Conservation (phyloP, 805 yeast genomes). For the Candida hungchunana region DNA sequence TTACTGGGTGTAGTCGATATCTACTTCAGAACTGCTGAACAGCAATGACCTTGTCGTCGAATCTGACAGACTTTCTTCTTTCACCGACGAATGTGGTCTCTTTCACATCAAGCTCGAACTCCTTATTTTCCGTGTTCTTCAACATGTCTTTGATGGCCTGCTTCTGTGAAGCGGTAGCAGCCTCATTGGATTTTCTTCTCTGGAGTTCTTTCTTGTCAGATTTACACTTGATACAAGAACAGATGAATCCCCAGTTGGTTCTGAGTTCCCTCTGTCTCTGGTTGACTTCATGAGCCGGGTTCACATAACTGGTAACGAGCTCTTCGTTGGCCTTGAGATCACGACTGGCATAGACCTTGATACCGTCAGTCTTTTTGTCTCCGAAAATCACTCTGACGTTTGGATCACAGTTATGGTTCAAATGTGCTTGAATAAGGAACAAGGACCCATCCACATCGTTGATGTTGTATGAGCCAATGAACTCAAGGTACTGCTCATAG, state of each 20-base stretch:
- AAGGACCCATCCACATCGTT: constrained; percentile 66
- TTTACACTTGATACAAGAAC: constrained; percentile 64
- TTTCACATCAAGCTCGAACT: constrained; percentile 47
- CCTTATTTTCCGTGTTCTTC: constrained; percentile 34
- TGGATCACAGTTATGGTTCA: constrained; percentile 76
- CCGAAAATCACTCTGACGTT: constrained; percentile 52
- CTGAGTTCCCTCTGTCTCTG: constrained; percentile 63
- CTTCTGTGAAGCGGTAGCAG: constrained; percentile 19
- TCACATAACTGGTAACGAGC: constrained; percentile 63
- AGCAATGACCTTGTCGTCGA: constrained; percentile 57
- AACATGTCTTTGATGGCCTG: constrained; percentile 45
- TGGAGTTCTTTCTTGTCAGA: constrained; percentile 44
- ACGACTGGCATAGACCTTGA: constrained; percentile 55
- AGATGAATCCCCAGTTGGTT: constrained; percentile 76
- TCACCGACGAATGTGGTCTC: constrained; percentile 28
- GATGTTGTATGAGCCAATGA: constrained; percentile 70
- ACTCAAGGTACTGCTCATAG: constrained; percentile 52
- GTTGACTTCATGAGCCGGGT: constrained; percentile 56
- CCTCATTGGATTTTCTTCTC: constrained; percentile 40
- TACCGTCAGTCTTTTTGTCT: constrained; percentile 42
- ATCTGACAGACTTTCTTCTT: constrained; percentile 63
- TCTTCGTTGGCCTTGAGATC: constrained; percentile 64
- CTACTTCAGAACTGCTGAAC: constrained; percentile 33
- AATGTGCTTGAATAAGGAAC: constrained; percentile 59
- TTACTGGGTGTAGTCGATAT: too few relatives aligned